A percentile compares a stretch with the other conserved stretches of the same genome.
phyloP scores from a whole-genome alignment of 306 rosid genomes.

The Psophocarpus tetragonolobus region DNA sequence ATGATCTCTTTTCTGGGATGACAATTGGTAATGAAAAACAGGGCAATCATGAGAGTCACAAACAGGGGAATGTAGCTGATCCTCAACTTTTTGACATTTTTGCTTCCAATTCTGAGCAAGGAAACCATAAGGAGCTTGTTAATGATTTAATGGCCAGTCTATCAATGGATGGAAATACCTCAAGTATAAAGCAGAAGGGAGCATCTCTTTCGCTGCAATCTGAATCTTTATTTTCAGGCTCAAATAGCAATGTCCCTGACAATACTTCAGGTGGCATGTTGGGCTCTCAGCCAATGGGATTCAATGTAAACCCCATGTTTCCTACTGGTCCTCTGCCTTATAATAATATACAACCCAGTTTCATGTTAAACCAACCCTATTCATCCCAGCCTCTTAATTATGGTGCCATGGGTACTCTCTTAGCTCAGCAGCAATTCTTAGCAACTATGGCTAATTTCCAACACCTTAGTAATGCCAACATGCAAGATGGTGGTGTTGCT shows the following conservation, averaged over 20 bases:
- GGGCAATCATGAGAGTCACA: constrained; percentile 37
- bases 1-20: constrained; percentile 88
- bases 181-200: constrained; percentile 53
- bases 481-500: constrained; percentile 53
- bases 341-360: constrained; percentile 58
- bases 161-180: constrained; percentile 55
- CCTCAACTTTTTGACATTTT: constrained; percentile 71
- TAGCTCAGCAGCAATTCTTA: constrained; percentile 79
- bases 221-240: constrained; percentile 58
- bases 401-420: constrained; percentile 68
- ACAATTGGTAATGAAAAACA: constrained; percentile 60
- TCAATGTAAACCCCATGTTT: constrained; percentile 59
- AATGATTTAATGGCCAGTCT: constrained; percentile 68
- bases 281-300: constrained; percentile 57
- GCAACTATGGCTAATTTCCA: constrained; percentile 87
- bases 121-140: constrained; percentile 47
- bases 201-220: constrained; percentile 43
- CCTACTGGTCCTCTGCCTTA: constrained; percentile 64
- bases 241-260: constrained; percentile 45
- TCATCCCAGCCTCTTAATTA: constrained; percentile 78
- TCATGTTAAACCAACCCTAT: constrained; percentile 71
- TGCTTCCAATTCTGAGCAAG: constrained; percentile 57
- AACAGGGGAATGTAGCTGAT: constrained; percentile 46
- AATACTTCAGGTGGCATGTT: constrained; percentile 52
- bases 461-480: constrained; percentile 64